These are phyloP conservation scores for Pythium periplocum DNA, from an alignment of 352 stramenopile genomes.

Conservation along the genomic window DNA sequence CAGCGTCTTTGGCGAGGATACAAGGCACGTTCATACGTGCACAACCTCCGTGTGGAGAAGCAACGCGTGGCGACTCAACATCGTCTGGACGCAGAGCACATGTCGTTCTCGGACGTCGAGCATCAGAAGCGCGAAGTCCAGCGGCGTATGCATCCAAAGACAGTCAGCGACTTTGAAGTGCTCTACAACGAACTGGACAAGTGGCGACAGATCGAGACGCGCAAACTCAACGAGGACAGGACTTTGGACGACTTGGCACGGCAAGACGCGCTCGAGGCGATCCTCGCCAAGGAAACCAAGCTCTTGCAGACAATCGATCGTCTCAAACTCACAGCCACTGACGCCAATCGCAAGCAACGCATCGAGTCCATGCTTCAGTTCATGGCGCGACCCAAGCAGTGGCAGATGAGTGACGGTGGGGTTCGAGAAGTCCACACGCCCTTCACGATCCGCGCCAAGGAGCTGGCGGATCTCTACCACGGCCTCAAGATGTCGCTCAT, in stretches of 20 bases:
- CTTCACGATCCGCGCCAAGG: slow-evolving; percentile 82
- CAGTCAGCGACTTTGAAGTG: slow-evolving; percentile 82
- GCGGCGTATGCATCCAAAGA: slow-evolving; percentile 86
- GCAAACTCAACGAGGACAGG: slow-evolving; percentile 49
- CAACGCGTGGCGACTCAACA: slow-evolving; percentile 21
- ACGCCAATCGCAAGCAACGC: slow-evolving; percentile 77
- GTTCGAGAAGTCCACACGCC: slow-evolving; percentile 88
- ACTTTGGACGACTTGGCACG: slow-evolving; percentile 17
- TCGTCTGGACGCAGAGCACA: slow-evolving; percentile 47
- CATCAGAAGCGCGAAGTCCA: slow-evolving; percentile 73
- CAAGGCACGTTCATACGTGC: slow-evolving; percentile 44
- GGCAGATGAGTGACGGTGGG: slow-evolving; percentile 89
- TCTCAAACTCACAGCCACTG: slow-evolving; percentile 77
- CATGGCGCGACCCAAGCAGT: slow-evolving; percentile 88
- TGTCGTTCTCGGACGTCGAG: slow-evolving; percentile 33
- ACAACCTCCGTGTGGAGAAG: slow-evolving; percentile 34
- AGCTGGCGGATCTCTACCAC: slow-evolving; percentile 87
- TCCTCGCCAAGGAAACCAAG: slow-evolving; percentile 81
- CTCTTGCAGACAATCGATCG: slow-evolving; percentile 87
- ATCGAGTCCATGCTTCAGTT: slow-evolving; percentile 86
- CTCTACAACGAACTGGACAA: slow-evolving; percentile 93
- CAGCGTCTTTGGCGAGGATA: slow-evolving; percentile 89
- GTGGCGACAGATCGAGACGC: slow-evolving; percentile 86
- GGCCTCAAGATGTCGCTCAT: slow-evolving; percentile 49
- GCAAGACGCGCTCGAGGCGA: slow-evolving; percentile 50